These are phyloP conservation scores for Orychophragmus violaceus DNA, from an alignment of 345 rosid species.

Conservation along the genomic window DNA sequence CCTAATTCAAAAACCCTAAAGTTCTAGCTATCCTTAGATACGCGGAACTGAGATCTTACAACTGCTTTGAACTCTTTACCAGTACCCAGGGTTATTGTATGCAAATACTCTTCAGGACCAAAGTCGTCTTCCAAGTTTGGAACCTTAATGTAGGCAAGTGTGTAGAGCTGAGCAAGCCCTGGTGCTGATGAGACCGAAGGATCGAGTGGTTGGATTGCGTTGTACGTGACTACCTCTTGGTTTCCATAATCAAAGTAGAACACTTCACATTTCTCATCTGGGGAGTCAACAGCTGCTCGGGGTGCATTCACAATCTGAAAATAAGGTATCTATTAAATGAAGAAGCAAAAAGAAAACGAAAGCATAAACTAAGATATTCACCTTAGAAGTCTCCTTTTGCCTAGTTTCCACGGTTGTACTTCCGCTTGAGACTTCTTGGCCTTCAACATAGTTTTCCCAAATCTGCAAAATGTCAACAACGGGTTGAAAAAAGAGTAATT, in stretches of 20 bases:
- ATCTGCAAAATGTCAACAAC: conserved; percentile 39
- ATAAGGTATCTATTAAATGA: neutral
- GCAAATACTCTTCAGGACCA: conserved; percentile 79
- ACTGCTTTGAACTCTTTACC: conserved; percentile 67
- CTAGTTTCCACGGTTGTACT: conserved; percentile 53
- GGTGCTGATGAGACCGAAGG: conserved; percentile 62
- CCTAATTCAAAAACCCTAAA: too few species aligned
- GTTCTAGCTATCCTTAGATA: too few species aligned
- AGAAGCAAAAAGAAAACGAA: neutral
- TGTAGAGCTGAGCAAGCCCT: conserved; percentile 88
- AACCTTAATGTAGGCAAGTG: conserved; percentile 88
- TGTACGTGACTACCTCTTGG: conserved; percentile 72
- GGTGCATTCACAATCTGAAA: conserved; percentile 80
- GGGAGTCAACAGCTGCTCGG: conserved; percentile 59
- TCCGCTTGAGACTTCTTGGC: conserved; percentile 74
- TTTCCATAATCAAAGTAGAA: conserved; percentile 96
- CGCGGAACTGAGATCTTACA: too few species aligned
- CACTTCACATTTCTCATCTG: conserved; percentile 75
- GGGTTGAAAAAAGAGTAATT: neutral
- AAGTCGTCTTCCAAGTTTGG: conserved; percentile 79
- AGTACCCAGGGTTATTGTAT: conserved; percentile 50
- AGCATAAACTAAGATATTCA: too few species aligned
- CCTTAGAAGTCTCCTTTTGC: conserved; percentile 88
- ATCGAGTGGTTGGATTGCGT: conserved; percentile 67
- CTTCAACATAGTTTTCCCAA: conserved; percentile 99